Conservation (phyloP, 345 rosid species). For the Raphanus raphanistrum region DNA sequence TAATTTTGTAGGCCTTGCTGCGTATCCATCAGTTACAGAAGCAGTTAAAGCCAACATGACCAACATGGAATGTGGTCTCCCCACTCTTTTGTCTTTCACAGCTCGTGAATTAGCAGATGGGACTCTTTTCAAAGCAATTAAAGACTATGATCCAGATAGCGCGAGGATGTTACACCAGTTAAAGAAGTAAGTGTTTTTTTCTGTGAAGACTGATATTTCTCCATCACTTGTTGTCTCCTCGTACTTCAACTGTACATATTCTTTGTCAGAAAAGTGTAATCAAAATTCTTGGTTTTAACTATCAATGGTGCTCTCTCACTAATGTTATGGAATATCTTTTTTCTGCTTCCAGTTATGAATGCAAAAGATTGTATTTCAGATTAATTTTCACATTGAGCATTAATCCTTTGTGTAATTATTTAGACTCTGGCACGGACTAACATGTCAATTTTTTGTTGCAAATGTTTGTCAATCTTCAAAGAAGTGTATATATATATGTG, state of each 20-base stretch:
- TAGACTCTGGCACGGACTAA: neutral
- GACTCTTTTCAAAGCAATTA: slow-evolving; percentile 89
- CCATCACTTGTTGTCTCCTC: slow-evolving; percentile 18
- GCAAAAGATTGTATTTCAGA: slow-evolving; percentile 1
- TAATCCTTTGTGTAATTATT: neutral
- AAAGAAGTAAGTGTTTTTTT: slow-evolving; percentile 54
- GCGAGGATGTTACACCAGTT: slow-evolving; percentile 77
- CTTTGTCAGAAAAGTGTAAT: neutral
- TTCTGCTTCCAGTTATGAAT: neutral
- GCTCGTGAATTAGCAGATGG: slow-evolving; percentile 97
- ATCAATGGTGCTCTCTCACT: neutral
- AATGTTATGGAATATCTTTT: neutral
- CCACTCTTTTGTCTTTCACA: slow-evolving; percentile 86
- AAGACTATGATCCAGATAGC: slow-evolving; percentile 94
- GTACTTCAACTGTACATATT: slow-evolving; percentile 1
- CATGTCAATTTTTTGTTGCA: neutral
- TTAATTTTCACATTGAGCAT: neutral
- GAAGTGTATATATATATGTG: neutral
- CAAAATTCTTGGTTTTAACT: neutral
- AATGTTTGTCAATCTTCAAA: neutral
- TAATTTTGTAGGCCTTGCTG: slow-evolving; percentile 42
- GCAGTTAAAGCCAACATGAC: slow-evolving; percentile 63
- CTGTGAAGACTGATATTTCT: neutral
- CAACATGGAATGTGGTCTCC: slow-evolving; percentile 85
- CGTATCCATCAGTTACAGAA: slow-evolving; percentile 70